phyloP scores from a whole-genome alignment of 208 protist genomes.

The Naegleria lovaniensis region DNA sequence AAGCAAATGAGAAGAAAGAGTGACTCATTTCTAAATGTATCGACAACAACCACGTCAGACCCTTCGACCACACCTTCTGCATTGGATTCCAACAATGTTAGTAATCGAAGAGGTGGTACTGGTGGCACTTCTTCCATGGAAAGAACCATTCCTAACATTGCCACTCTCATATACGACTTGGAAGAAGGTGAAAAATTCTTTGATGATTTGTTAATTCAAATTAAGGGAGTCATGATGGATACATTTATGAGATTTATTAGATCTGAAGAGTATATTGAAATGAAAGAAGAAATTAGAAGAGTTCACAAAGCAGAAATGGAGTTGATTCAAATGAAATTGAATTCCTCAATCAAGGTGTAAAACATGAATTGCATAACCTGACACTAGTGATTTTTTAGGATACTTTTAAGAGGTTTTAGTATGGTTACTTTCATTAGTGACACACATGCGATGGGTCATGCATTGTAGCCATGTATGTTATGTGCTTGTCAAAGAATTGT shows the following conservation, averaged over 20 bases:
- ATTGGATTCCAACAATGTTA: no score
- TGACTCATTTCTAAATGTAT: neutral
- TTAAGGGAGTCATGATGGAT: neutral
- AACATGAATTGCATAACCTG: no score
- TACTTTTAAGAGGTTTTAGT: no score
- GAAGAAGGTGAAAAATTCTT: neutral
- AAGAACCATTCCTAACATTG: neutral
- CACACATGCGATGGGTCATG: no score
- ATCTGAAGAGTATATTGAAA: neutral
- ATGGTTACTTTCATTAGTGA: no score
- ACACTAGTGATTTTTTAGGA: no score
- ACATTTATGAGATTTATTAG: neutral
- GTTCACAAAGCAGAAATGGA: neutral
- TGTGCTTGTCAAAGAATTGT: no score
- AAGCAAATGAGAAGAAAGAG: neutral
- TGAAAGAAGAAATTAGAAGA: neutral
- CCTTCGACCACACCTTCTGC: no score
- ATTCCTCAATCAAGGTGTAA: neutral
- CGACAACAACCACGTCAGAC: neutral
- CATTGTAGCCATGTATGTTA: no score
- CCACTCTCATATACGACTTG: neutral
- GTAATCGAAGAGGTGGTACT: no score
- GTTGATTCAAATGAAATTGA: neutral
- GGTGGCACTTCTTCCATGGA: neutral
- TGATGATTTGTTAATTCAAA: neutral